Evolutionary conservation across 495 filamentous ascomycete species (phyloP).

Genomic region (Podospora bellae-mahoneyi): DNA sequence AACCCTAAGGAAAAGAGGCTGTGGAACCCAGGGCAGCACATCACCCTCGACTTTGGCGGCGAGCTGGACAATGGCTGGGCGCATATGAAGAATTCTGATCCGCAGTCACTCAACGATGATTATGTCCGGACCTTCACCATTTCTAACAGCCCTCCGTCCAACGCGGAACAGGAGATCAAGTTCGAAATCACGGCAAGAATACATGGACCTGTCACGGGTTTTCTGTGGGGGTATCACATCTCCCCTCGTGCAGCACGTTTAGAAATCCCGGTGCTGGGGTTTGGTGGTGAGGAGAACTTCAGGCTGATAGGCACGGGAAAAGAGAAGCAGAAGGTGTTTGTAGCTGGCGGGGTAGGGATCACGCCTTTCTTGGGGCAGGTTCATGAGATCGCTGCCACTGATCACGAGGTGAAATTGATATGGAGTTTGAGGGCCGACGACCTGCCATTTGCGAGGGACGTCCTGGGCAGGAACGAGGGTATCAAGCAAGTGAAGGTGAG

Average conservation of each 20-base stretch:
- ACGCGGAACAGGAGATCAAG: slow-evolving; percentile 30
- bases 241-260: slow-evolving; percentile 39
- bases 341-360: slow-evolving; percentile 78
- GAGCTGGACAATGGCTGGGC: slow-evolving; percentile 68
- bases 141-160: slow-evolving; percentile 50
- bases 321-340: slow-evolving; percentile 44
- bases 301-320: slow-evolving; percentile 1
- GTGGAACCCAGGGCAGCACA: slow-evolving; percentile 70
- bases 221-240: slow-evolving; percentile 57
- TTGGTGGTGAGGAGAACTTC: slow-evolving; percentile 59
- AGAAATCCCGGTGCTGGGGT: slow-evolving; percentile 64
- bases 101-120: slow-evolving; percentile 74
- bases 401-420: slow-evolving; percentile 25
- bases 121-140: slow-evolving; percentile 79
- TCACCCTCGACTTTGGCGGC: slow-evolving; percentile 64
- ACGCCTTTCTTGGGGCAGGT: slow-evolving; percentile 71
- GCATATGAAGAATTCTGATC: slow-evolving; percentile 80
- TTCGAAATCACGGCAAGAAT: slow-evolving; percentile 69
- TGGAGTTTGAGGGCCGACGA: slow-evolving; percentile 65
- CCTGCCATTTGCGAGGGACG: slow-evolving; percentile 58
- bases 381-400: slow-evolving; percentile 29
- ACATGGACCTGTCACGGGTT: slow-evolving; percentile 63
- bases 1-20: neutral
- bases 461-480: slow-evolving; percentile 49
- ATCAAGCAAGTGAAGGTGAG: slow-evolving; percentile 46